These are phyloP conservation scores for Phaeomoniella chlamydospora DNA, from an alignment of 2,329 filamentous ascomycete genomes.

Conservation along the genomic window DNA sequence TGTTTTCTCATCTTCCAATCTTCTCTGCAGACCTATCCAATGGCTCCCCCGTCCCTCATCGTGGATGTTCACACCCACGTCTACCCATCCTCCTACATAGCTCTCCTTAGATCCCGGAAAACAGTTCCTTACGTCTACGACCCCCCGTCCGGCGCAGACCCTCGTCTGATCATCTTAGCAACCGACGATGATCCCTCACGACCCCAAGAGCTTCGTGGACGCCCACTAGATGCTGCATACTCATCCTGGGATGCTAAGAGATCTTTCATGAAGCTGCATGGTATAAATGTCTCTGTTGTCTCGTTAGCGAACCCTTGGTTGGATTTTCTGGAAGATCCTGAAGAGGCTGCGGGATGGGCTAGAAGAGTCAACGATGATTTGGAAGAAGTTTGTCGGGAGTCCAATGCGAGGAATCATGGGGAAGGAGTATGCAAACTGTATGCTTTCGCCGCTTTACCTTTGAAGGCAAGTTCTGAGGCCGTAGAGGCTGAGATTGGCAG, in stretches of 20 bases:
- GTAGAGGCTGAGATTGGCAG: conserved; percentile 53
- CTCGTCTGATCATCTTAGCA: conserved; percentile 30
- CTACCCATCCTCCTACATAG: conserved; percentile 45
- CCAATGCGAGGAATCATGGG: conserved; percentile 14
- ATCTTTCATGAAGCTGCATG: conserved; percentile 74
- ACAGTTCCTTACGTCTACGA: conserved; percentile 29
- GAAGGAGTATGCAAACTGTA: conserved; percentile 41
- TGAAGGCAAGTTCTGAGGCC: conserved; percentile 50
- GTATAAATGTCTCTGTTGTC: conserved; percentile 69
- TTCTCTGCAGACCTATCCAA: no score
- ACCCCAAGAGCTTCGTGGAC: conserved; percentile 41
- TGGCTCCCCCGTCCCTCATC: conserved; percentile 16
- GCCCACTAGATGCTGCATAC: conserved; percentile 73
- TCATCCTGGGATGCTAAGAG: conserved; percentile 68
- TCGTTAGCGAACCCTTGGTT: conserved; percentile 91
- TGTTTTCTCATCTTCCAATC: no score
- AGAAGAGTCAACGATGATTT: conserved; percentile 64
- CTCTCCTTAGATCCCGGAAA: conserved; percentile 38
- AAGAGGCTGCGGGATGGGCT: conserved; percentile 50
- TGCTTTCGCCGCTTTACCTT: conserved; percentile 69
- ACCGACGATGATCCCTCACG: conserved; percentile 27
- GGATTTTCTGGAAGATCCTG: conserved; percentile 54
- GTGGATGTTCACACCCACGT: conserved; percentile 51
- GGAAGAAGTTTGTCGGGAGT: conserved; percentile 49
- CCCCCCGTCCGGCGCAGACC: conserved; percentile 17